A percentile compares a stretch with the other conserved stretches of the same genome.
These are phyloP conservation scores for Colletotrichum karsti DNA, from an alignment of 2,329 filamentous ascomycete species.

Conservation along the genomic window DNA sequence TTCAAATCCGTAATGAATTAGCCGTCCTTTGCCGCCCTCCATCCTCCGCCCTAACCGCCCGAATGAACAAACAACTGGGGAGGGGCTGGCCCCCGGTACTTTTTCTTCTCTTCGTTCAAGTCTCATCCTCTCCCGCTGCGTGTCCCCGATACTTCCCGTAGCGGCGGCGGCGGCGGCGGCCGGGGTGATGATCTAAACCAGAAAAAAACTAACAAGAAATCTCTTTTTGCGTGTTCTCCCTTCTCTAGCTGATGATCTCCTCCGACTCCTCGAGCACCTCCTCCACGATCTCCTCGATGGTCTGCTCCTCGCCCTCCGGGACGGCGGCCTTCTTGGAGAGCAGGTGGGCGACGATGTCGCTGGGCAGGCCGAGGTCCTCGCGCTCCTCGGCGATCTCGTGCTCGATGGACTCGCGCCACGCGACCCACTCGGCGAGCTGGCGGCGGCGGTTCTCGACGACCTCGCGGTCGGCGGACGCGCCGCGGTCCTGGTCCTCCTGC, in stretches of 20 bases:
- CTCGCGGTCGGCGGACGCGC: constrained; percentile 91
- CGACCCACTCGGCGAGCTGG: constrained; percentile 87
- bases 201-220: not conserved
- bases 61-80: constrained; percentile 22
- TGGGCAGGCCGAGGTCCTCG: constrained; percentile 70
- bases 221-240: too few species aligned
- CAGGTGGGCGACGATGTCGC: constrained; percentile 69
- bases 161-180: too few species aligned
- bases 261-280: constrained; percentile 88
- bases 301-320: constrained; percentile 73
- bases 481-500: constrained; percentile 92
- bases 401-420: constrained; percentile 81
- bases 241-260: constrained; percentile 64
- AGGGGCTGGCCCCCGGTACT: constrained; percentile 4
- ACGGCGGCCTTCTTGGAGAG: constrained; percentile 63
- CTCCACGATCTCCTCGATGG: constrained; percentile 89
- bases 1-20: constrained; percentile 29
- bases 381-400: constrained; percentile 78
- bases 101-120: not conserved
- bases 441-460: constrained; percentile 88
- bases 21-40: constrained; percentile 17
- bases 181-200: constrained; percentile 13
- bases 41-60: constrained; percentile 20
- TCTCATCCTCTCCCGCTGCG: not conserved
- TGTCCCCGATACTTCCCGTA: not conserved